Evolutionary conservation across 495 filamentous ascomycete species (phyloP).

Genomic region (Aspergillus biplanus): DNA sequence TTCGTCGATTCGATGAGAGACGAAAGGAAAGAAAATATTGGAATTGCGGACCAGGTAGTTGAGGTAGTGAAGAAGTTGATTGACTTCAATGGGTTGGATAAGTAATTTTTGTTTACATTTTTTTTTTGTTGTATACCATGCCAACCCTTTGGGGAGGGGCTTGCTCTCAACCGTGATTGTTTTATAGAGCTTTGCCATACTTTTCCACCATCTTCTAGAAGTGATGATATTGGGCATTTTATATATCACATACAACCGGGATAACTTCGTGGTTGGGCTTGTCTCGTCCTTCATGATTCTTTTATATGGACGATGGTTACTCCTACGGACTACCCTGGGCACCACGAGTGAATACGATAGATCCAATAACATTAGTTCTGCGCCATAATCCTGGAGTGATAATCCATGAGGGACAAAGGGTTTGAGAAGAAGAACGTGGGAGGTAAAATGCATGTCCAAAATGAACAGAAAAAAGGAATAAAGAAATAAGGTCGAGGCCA

Average conservation of each 20-base stretch:
- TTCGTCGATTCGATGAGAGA: constrained; percentile 41
- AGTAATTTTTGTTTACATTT: constrained; percentile 33
- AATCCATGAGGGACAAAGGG: constrained; percentile 15
- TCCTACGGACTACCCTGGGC: not conserved
- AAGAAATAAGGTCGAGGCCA: constrained; percentile 5
- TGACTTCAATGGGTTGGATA: constrained; percentile 86
- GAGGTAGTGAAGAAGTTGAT: constrained; percentile 75
- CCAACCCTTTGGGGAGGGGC: too few relatives aligned
- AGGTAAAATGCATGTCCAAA: constrained; percentile 11
- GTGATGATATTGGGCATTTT: too few relatives aligned
- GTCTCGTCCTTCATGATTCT: too few relatives aligned
- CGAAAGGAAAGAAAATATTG: constrained; percentile 20
- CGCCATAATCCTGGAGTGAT: constrained; percentile 26
- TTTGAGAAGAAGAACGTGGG: constrained; percentile 6
- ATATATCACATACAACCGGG: too few relatives aligned
- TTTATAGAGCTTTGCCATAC: too few relatives aligned
- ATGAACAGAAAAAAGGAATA: constrained; percentile 17
- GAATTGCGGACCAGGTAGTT: constrained; percentile 67
- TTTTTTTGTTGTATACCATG: not conserved
- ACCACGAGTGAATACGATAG: constrained; percentile 8
- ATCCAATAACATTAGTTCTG: constrained; percentile 26
- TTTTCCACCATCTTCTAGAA: too few relatives aligned
- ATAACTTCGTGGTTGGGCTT: too few relatives aligned
- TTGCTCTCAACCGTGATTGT: too few relatives aligned
- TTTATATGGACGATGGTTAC: not conserved